phyloP scores from a whole-genome alignment of 768 basidiomycete species.

The Trametes elegans region DNA sequence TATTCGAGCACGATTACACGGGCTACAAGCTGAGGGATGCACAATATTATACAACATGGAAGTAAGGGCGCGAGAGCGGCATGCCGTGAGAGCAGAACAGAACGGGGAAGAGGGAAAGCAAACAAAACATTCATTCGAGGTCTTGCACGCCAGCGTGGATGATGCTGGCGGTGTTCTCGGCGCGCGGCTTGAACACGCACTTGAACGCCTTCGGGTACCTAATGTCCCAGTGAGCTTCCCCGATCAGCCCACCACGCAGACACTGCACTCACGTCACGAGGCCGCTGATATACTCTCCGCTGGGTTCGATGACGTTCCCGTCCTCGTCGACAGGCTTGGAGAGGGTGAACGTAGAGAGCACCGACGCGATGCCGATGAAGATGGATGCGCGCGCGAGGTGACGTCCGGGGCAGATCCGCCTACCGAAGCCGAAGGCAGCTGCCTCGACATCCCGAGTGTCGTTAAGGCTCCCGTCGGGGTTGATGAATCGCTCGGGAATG shows the following conservation, averaged over 20 bases:
- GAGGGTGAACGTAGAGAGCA: constrained; percentile 28
- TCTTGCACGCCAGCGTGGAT: constrained; percentile 7
- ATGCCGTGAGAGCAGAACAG: no score
- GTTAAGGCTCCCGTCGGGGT: constrained; percentile 16
- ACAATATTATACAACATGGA: background rate
- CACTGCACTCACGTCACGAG: constrained; percentile 21
- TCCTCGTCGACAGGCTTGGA: constrained; percentile 24
- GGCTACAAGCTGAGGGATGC: background rate
- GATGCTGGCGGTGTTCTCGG: constrained; percentile 8
- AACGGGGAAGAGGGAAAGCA: background rate
- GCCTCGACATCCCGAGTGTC: constrained; percentile 18
- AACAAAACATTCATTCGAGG: constrained; percentile 1
- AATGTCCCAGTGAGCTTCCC: background rate
- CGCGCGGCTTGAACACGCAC: constrained; percentile 22
- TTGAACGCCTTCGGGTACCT: constrained; percentile 22
- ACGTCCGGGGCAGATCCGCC: constrained; percentile 30
- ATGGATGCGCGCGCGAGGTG: constrained; percentile 25
- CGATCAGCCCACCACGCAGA: background rate
- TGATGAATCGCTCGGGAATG: constrained; percentile 28
- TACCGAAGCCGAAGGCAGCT: constrained; percentile 22
- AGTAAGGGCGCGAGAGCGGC: no score
- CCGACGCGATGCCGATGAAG: constrained; percentile 26
- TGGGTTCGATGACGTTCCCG: constrained; percentile 26
- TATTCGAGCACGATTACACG: background rate
- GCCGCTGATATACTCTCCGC: constrained; percentile 23